Evolutionary conservation across 768 basidiomycete genomes (phyloP), one percentile per base, ranked within the genome.

Genomic region (Hirschioporus abietinus): DNA sequence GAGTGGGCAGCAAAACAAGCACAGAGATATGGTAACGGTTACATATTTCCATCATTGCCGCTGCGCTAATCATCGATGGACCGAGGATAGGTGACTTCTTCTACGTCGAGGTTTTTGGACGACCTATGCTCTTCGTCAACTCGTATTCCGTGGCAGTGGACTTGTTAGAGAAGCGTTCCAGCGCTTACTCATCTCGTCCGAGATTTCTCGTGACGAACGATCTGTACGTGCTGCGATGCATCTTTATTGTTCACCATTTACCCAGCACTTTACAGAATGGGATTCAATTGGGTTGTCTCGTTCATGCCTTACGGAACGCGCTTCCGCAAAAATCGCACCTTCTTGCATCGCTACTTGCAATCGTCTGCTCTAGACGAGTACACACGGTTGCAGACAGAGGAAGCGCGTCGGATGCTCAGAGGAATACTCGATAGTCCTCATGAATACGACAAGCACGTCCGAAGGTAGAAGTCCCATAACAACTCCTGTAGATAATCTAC

Each of bases 1-100:
- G 66, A 82, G 23, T 82, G 79, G 0, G 87, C 86, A 68, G 77
- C 83, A n/a, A 76, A 78, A 23, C 82, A 87, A 81, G 80, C 84
- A 1, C 79, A 83, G 68, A 75, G 74, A 72, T 88, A 81, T 69
- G 87, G 87, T 80, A 68, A 30, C 78, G 70, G 15, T 23, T 26
- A 57, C 9, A 18, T 25, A 23, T 61, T 0, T 20, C 64, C 34
- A 60, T 36, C 34, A 64, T 10, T 10, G 42, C 1, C 10, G 52
- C 34, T 63, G 25, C 58, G 52, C 27, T 66, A 72, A 26, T 69
- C n/a, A n/a, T n/a, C n/a, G 23, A 30, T 30, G 35, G 74, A 18
- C 3, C 20, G 42, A 15, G 4, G 1, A 2, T 12, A 77, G 71
- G 75, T 17, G 71, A 74, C 59, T 63, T 77, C 0, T 58, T 72